These are phyloP conservation scores for Rehmannia glutinosa DNA, from an alignment of 257 asterid species.

Conservation along the genomic window DNA sequence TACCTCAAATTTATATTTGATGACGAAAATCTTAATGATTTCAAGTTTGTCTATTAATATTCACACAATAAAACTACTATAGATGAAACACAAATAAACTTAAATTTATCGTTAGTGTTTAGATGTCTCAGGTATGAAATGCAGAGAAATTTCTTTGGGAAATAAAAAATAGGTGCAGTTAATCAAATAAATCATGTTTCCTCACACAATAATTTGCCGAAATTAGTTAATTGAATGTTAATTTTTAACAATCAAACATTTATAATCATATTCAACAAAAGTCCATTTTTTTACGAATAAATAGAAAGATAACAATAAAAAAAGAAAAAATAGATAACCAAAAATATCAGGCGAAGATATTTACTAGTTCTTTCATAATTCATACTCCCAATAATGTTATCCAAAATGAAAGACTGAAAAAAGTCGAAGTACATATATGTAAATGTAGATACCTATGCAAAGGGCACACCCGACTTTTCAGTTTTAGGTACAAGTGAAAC, in stretches of 20 bases:
- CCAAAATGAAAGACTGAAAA: background rate
- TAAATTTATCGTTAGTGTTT: too few relatives aligned
- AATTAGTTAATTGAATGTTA: too few relatives aligned
- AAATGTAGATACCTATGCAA: too few relatives aligned
- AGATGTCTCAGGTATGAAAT: background rate
- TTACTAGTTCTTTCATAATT: background rate
- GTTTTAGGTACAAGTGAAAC: background rate
- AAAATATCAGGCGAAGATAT: background rate
- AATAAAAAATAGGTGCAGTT: background rate
- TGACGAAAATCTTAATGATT: too few relatives aligned
- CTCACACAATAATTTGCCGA: too few relatives aligned
- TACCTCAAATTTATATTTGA: too few relatives aligned
- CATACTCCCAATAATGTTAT: background rate
- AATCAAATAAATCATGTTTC: background rate
- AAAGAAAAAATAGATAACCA: background rate
- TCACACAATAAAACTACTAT: too few relatives aligned
- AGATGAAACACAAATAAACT: too few relatives aligned
- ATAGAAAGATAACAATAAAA: background rate
- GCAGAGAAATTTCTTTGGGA: background rate
- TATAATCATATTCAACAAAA: background rate
- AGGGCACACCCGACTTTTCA: constrained; percentile 12
- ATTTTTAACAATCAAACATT: too few relatives aligned
- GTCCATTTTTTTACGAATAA: background rate
- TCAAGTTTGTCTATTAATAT: too few relatives aligned
- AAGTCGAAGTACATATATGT: background rate